These are phyloP conservation scores for Sporothrix globosa DNA, from an alignment of 2,329 filamentous ascomycete genomes.

Conservation along the genomic window DNA sequence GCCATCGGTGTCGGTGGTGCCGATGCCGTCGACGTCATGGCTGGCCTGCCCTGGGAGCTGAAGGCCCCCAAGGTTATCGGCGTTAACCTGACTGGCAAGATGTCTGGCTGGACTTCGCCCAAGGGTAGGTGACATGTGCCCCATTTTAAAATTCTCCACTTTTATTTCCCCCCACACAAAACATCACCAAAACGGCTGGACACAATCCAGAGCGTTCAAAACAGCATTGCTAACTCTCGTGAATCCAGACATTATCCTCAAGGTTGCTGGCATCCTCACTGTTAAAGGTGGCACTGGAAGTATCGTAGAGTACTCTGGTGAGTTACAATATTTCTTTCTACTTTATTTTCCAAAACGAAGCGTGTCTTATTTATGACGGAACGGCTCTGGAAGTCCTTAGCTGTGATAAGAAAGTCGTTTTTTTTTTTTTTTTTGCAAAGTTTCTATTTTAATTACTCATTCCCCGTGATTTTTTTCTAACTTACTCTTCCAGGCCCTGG, in stretches of 20 bases:
- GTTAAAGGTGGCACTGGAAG: slow-evolving; percentile 97
- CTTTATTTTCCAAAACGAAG: too few species aligned
- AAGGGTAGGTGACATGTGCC: slow-evolving; percentile 67
- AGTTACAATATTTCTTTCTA: slow-evolving; percentile 11
- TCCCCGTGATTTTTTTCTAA: neutral
- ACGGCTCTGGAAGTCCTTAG: too few species aligned
- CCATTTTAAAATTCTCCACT: slow-evolving; percentile 21
- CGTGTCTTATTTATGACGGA: too few species aligned
- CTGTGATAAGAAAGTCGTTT: too few species aligned
- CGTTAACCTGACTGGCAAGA: slow-evolving; percentile 86
- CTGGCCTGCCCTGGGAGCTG: slow-evolving; percentile 93
- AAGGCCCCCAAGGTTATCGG: slow-evolving; percentile 98
- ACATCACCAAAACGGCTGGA: neutral
- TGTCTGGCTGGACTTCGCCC: slow-evolving; percentile 89
- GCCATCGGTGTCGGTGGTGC: slow-evolving; percentile 97
- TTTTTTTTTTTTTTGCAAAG: too few species aligned
- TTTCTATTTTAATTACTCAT: too few species aligned
- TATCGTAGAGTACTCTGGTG: slow-evolving; percentile 74
- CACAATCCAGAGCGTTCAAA: neutral
- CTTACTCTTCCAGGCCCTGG: slow-evolving; percentile 56
- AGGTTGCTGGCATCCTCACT: slow-evolving; percentile 94
- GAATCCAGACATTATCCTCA: slow-evolving; percentile 82
- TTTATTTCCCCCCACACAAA: neutral
- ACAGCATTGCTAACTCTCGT: slow-evolving; percentile 23
- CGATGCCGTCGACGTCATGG: slow-evolving; percentile 98